Evolutionary conservation across 83 land plant genomes (phyloP), one percentile per base, ranked within the genome.

Genomic region (Diphasiastrum complanatum): DNA sequence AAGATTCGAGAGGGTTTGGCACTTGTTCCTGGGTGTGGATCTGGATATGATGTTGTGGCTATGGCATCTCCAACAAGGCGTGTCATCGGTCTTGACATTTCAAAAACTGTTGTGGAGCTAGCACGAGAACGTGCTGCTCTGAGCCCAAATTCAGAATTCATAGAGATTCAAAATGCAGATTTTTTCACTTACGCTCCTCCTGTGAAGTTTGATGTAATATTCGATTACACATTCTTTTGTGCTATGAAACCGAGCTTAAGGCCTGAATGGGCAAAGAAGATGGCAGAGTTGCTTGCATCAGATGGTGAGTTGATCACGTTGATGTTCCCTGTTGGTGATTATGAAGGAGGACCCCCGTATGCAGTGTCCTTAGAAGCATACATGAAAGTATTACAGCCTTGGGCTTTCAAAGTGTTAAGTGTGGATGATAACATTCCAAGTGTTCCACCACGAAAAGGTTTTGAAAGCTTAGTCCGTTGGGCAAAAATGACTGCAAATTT

Each of bases 211-310:
- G 66, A 73, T 45, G 24, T 53, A 1, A 62, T 73, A 11, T 67
- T 67, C 26, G 72, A 73, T 45, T 73, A 73, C 60, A 73, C 76
- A 19, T 73, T 73, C 45, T 73, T 73, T 41, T 73, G 76, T 52
- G 76, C 76, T 0, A 14, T 73, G 30, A 60, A 73, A 2, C 75
- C 71, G 6, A 24, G 28, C 4, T n/a, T 72, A 48, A 32, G 75
- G 40, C 36, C 63, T 1, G 50, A 11, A 20, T 72, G 75, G 75
- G 75, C 56, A 18, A 11, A 23, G 36, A 72, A 66, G 41, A 59
- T 66, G 53, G 53, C 71, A 16, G 75, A 72, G 56, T 55, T 72
- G 1, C 65, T 72, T 14, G 64, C 72, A 5, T 19, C 20, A 27
- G 72, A 73, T 35, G 72, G 76, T n/a, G 71, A 73, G 65, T 65